Conservation (phyloP, 345 rosid species). For the Aquilaria sinensis region DNA sequence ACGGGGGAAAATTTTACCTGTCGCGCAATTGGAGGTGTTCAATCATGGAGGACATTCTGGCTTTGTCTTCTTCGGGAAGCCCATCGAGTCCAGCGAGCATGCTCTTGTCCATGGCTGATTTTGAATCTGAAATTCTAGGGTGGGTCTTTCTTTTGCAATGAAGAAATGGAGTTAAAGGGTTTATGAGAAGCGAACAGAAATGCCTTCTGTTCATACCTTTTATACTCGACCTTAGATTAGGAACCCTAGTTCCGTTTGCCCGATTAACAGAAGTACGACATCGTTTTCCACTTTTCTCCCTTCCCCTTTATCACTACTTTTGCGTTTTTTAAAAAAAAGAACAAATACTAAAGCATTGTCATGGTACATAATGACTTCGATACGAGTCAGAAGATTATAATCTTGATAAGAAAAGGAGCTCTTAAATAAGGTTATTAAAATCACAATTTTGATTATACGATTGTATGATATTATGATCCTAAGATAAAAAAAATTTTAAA, state of each 20-base stretch:
- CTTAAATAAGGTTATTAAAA: no score
- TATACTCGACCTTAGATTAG: neutral
- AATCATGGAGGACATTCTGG: constrained; percentile 70
- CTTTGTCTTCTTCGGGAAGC: constrained; percentile 69
- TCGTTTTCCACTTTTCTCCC: no score
- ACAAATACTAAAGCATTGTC: no score
- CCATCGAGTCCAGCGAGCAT: constrained; percentile 82
- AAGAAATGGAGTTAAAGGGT: neutral
- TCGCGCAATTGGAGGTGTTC: constrained; percentile 90
- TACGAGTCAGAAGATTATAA: no score
- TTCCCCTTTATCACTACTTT: no score
- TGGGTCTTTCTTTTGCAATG: neutral
- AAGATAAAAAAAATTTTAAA: no score
- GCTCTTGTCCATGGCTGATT: constrained; percentile 56
- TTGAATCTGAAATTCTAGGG: no score
- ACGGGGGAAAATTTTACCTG: constrained; percentile 36
- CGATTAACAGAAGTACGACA: constrained; percentile 13
- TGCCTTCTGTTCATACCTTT: neutral
- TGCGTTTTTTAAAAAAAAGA: no score
- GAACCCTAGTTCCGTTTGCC: constrained; percentile 3
- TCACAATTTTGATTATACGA: no score
- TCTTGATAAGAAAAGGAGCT: no score
- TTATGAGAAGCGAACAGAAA: neutral
- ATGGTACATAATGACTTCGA: no score
- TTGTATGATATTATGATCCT: no score